A percentile compares a stretch with the other conserved stretches of the same genome.
phyloP scores from a whole-genome alignment of 805 yeast genomes.

The Pichia heedii region DNA sequence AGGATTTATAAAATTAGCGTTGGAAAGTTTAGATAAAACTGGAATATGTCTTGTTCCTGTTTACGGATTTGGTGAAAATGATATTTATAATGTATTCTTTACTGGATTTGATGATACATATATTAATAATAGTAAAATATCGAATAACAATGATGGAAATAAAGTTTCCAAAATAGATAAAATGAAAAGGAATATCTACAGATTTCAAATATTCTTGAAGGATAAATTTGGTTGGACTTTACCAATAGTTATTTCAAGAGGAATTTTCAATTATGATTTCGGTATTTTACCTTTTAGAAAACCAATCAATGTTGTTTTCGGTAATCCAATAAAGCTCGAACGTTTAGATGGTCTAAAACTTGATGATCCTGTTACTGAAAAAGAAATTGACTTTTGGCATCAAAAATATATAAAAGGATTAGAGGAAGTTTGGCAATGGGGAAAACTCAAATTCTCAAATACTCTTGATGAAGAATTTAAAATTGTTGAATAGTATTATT shows the following conservation, averaged over 20 bases:
- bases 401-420: conserved; percentile 58
- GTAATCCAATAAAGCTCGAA: conserved; percentile 43
- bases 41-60: conserved; percentile 61
- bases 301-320: conserved; percentile 70
- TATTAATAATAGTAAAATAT: conserved; percentile 12
- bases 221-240: conserved; percentile 68
- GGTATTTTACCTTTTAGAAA: conserved; percentile 83
- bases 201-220: conserved; percentile 69
- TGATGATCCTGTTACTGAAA: conserved; percentile 26
- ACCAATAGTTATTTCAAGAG: conserved; percentile 88
- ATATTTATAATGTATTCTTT: conserved; percentile 36
- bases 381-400: conserved; percentile 64
- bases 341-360: conserved; percentile 17
- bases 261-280: conserved; percentile 84
- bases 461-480: conserved; percentile 38
- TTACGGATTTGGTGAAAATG: conserved; percentile 85
- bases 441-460: conserved; percentile 46
- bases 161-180: background rate
- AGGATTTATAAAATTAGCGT: conserved; percentile 84
- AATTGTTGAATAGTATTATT: conserved; percentile 32
- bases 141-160: conserved; percentile 9
- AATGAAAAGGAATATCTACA: conserved; percentile 10
- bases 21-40: conserved; percentile 37
- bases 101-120: conserved; percentile 17
- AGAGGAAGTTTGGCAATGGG: conserved; percentile 47